Base-by-base conservation (phyloP, 2,329 filamentous ascomycete species). In the Knufia fluminis region DNA sequence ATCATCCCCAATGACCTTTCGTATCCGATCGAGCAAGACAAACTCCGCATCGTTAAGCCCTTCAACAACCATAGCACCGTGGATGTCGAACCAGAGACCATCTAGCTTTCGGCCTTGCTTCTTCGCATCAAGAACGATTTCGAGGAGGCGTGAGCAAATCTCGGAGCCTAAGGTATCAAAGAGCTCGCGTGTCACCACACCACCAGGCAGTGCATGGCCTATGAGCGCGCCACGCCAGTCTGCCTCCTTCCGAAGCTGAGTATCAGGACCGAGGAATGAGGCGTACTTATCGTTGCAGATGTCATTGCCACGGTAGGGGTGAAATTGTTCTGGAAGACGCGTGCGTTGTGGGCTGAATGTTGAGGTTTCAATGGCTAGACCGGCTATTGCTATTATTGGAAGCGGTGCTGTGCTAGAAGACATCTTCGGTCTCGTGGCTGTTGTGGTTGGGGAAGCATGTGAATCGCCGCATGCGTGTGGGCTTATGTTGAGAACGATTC, bases 11-110 rank as follows among this genome's bases (percentile, higher is more conserved):
- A 76, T 66, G 2, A 75, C 68, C 0, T 43, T 51, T 2, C 74
- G 65, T 10, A 75, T 67, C 0, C 72, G 70, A 10, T 60, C 59
- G 17, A 77, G 62, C 23, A 77, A 67, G 48, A 75, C 70, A 1
- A 64, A 67, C 51, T 78, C 75, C 1, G 60, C 61, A 54, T 78
- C 75, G 32, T 72, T 68, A 3, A 76, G 48, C 0, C 62, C 72
- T 31, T 75, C 70, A 1, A 77, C 74, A 39, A 69, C 73, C 74
- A 78, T 77, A 3, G 75, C 75, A 12, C 75, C 75, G 54, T 78
- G 75, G 24, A 78, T 77, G 52, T 77, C 74, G 49, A 75, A 74
- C 74, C 74, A 78, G 6, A 78, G 57, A 1, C 75, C 75, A 46
- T 77, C 68, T 1, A 77, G 50, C 0, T 55, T 54, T 12, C 20